Conservation (phyloP, 2,329 filamentous ascomycete genomes). For the Xylaria arbuscula region DNA sequence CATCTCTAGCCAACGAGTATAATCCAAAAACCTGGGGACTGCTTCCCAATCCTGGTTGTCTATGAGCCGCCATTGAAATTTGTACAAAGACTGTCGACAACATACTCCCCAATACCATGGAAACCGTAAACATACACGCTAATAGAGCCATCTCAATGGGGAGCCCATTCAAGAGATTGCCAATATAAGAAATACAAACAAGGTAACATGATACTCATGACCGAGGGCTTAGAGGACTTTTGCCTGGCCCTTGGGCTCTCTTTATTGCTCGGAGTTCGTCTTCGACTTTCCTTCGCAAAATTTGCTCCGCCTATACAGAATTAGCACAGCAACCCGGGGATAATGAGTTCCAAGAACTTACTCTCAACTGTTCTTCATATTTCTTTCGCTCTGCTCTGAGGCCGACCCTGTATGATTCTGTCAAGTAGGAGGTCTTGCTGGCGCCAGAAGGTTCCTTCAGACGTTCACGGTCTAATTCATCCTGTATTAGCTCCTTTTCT, state of each 20-base stretch:
- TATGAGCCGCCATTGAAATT: constrained; percentile 32
- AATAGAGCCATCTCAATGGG: constrained; percentile 1
- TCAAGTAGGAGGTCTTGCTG: constrained; percentile 49
- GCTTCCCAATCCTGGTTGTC: constrained; percentile 36
- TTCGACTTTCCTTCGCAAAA: constrained; percentile 48
- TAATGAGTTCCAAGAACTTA: constrained; percentile 38
- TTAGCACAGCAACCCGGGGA: constrained; percentile 34
- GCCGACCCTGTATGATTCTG: constrained; percentile 50
- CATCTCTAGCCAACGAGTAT: constrained; percentile 32
- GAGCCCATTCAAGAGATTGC: constrained; percentile 24
- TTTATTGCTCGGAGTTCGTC: constrained; percentile 50
- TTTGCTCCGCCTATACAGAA: constrained; percentile 48
- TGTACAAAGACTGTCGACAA: constrained; percentile 33
- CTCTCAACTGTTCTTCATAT: constrained; percentile 51
- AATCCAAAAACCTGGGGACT: constrained; percentile 30
- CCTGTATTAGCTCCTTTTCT: constrained; percentile 50
- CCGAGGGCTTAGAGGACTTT: constrained; percentile 43
- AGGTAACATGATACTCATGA: constrained; percentile 24
- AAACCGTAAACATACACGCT: constrained; percentile 33
- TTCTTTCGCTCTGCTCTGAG: constrained; percentile 51
- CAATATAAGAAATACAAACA: constrained; percentile 25
- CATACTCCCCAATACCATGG: constrained; percentile 30
- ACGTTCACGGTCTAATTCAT: constrained; percentile 49
- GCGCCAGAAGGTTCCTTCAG: constrained; percentile 45
- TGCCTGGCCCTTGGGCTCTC: constrained; percentile 47